Base-by-base conservation (phyloP, 2,329 filamentous ascomycete genomes). In the Cytospora paraplurivora region DNA sequence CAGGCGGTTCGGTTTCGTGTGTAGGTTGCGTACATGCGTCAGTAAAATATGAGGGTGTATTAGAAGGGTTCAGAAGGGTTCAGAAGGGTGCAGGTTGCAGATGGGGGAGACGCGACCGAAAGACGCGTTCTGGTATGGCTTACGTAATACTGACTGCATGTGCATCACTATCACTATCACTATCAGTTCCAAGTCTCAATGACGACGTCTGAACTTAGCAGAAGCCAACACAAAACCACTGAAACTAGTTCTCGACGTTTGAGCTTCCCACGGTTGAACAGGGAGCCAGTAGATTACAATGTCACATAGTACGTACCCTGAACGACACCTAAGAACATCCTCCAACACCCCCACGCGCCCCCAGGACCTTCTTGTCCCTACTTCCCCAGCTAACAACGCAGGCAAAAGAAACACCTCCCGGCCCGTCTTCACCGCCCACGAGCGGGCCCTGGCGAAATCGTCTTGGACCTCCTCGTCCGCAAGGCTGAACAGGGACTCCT, bases 371-470 rank as follows among this genome's bases (percentile, higher is more conserved):
- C 47, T 32, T 41, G 41, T 51, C 35, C 32, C 35, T 11, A 15
- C 50, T 12, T 63, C 63, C 61, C 41, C 66, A 50, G 60, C 64
- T 58, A 52, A 70, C 68, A 50, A 56, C 19, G 34, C 69, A 88
- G 85, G 85, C 73, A 96, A 97, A 80, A 87, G 92, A 71, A 97
- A 97, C 78, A 96, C 93, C 52, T 94, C 92, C 52, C 88, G 94
- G 52, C 88, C 93, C 50, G 93, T 97, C 77, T 98, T 98, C 81
- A 98, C 95, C 38, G 88, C 92, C 32, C 88, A 97, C 78, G 95
- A 98, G 79, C 89, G 95, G 69, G 85, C 85, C 58, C 85, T 94
- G 56, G 89, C 96, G 65, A 92, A 93, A 72, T 85, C 86, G 19
- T 87, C 88, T 69, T 98, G 95, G 93, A 87, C 89, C 69, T 86